Conservation (phyloP, 1,284 basidiomycete genomes). For the Malassezia caprae region DNA sequence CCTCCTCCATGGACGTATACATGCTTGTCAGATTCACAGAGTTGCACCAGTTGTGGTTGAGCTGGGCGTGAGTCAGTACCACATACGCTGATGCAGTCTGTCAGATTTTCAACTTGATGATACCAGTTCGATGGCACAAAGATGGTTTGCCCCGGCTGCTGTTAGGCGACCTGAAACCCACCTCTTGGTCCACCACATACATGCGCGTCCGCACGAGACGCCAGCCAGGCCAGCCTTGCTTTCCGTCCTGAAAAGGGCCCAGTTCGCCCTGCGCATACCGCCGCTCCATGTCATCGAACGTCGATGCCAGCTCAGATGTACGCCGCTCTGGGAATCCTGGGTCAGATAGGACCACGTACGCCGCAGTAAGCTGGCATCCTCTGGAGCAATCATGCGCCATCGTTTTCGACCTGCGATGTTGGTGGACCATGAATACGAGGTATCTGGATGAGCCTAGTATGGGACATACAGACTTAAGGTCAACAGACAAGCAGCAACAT, state of each 20-base stretch:
- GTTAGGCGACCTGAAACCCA: conserved; percentile 1
- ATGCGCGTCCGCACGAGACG: conserved; percentile 9
- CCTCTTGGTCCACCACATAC: conserved; percentile 11
- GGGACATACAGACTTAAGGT: conserved; percentile 1
- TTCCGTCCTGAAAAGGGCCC: conserved; percentile 11
- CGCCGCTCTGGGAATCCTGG: conserved; percentile 34
- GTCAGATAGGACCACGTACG: conserved; percentile 10
- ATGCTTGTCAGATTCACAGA: conserved; percentile 51
- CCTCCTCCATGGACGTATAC: conserved; percentile 49
- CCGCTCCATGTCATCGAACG: conserved; percentile 24
- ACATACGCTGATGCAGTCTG: conserved; percentile 25
- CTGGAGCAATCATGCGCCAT: conserved; percentile 55
- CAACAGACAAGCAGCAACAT: neutral
- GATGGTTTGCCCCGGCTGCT: conserved; percentile 29
- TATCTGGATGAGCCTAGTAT: conserved; percentile 37
- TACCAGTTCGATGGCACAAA: conserved; percentile 46
- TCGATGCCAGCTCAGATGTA: conserved; percentile 35
- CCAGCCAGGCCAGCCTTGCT: conserved; percentile 20
- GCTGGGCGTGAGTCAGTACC: neutral
- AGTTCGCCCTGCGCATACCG: conserved; percentile 25
- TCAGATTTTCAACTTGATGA: conserved; percentile 46
- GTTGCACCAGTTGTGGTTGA: conserved; percentile 52
- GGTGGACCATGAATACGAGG: conserved; percentile 55
- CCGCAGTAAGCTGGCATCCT: conserved; percentile 35
- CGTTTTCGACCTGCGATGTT: conserved; percentile 54